Evolutionary conservation across 306 rosid species (phyloP).

Genomic region (apple (Malus domestica)): DNA sequence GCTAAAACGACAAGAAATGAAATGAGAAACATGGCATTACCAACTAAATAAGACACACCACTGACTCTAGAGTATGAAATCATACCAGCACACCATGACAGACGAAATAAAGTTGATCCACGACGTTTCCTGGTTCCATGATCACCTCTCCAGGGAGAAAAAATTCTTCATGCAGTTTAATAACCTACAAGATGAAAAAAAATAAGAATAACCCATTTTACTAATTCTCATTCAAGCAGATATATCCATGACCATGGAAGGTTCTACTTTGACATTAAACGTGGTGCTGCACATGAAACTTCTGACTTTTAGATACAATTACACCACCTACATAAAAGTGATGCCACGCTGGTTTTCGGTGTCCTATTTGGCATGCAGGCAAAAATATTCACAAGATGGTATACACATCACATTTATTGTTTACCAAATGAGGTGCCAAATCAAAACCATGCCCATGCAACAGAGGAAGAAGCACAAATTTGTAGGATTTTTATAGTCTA

Average conservation of each 20-base stretch:
- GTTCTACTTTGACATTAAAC: background rate
- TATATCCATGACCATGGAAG: background rate
- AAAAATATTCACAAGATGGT: background rate
- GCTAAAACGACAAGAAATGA: background rate
- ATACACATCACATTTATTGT: background rate
- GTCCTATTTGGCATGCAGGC: background rate
- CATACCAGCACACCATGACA: slow-evolving; percentile 86
- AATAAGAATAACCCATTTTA: slow-evolving; percentile 10
- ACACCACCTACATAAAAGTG: background rate
- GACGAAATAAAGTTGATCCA: slow-evolving; percentile 92
- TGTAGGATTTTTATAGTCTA: too few relatives aligned
- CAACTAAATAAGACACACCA: background rate
- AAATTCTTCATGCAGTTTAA: slow-evolving; percentile 83
- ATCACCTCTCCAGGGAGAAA: slow-evolving; percentile 93
- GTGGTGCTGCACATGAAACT: background rate
- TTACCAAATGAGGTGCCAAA: background rate
- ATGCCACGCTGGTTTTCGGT: background rate
- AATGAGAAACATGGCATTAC: background rate
- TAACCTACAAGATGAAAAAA: slow-evolving; percentile 50
- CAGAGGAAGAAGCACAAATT: background rate
- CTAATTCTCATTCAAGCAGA: background rate
- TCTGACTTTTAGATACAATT: background rate
- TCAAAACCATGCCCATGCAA: background rate
- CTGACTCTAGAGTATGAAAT: slow-evolving; percentile 9
- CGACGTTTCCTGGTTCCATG: slow-evolving; percentile 81